Evolutionary conservation across 306 rosid species (phyloP), one percentile per base, ranked within the genome.

Genomic region (Lupinus albus): DNA sequence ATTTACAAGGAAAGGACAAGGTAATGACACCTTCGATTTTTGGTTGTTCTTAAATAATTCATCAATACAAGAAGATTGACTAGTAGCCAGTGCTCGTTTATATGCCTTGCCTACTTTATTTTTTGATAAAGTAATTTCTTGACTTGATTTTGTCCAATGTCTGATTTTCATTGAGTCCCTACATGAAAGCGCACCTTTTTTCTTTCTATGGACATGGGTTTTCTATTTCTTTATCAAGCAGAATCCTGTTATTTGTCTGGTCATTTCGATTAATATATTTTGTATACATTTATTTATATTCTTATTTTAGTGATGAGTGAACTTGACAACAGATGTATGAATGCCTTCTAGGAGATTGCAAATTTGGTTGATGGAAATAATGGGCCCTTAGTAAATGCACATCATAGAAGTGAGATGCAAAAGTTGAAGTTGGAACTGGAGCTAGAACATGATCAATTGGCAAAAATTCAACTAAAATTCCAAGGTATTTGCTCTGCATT

Each of bases 321-420:
- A 84, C 85, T 86, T 89, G 96, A 89, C 92, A 73, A 79, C 84
- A 77, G 92, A 86, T 83, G 53, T 89, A 80, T 89, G 90, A 86
- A 89, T 87, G 86, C 93, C 87, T 84, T 89, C 93, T 89, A 87
- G 96, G 93, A 87, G 91, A 79, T 81, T 79, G 91, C 86, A 80
- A 88, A 86, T 89, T 67, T 64, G 28, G 71, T 64, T 61, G 86
- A 80, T 76, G 85, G 64, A 64, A 78, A 73, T 30, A 79, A 51
- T 69, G 56, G 83, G 67, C 53, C 78, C 6, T 45, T 73, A 10
- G 73, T 57, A 45, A 80, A 79, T 62, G 72, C 17, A 63, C 84
- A 72, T 44, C 79, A 71, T 33, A 60, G 86, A 13, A 25, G 68
- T 71, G 93, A 89, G 84, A 57, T 79, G 38, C 65, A 41, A 79